phyloP scores from a whole-genome alignment of 2,329 filamentous ascomycete species.

The Pseudogymnoascus sp. region DNA sequence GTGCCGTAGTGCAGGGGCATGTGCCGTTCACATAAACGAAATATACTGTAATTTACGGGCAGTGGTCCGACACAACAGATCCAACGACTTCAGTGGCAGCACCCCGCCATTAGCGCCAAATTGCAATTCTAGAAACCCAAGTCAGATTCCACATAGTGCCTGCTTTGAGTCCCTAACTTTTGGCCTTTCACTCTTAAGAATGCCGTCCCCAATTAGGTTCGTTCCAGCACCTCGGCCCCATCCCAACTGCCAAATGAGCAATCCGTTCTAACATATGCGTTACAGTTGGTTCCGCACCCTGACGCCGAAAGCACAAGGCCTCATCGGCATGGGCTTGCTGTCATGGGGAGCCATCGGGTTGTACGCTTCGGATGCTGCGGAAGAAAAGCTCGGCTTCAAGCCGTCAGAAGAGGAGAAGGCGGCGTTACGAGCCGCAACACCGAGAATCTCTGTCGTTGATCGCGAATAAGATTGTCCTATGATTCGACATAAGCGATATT shows the following conservation, averaged over 20 bases:
- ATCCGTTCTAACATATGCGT: neutral
- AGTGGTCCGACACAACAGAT: neutral
- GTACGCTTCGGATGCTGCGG: constrained; percentile 64
- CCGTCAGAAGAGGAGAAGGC: constrained; percentile 67
- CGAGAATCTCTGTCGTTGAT: constrained; percentile 55
- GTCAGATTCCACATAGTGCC: neutral
- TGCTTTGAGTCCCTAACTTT: neutral
- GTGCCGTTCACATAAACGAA: constrained; percentile 1
- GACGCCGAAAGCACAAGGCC: constrained; percentile 58
- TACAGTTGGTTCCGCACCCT: constrained; percentile 63
- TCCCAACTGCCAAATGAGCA: neutral
- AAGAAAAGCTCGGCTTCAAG: constrained; percentile 63
- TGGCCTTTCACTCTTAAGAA: neutral
- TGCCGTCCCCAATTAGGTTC: constrained; percentile 8
- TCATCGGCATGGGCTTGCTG: constrained; percentile 67
- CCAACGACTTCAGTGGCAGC: neutral
- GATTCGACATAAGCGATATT: neutral
- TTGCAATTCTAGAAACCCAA: neutral
- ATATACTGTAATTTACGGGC: constrained; percentile 1
- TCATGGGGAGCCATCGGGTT: constrained; percentile 68
- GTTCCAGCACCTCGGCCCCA: neutral
- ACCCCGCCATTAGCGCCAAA: constrained; percentile 2
- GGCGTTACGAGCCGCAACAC: constrained; percentile 52
- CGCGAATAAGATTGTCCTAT: constrained; percentile 25
- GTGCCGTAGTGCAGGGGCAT: neutral